phyloP scores from a whole-genome alignment of 2,329 filamentous ascomycete genomes.

The Aspergillus arachidicola region DNA sequence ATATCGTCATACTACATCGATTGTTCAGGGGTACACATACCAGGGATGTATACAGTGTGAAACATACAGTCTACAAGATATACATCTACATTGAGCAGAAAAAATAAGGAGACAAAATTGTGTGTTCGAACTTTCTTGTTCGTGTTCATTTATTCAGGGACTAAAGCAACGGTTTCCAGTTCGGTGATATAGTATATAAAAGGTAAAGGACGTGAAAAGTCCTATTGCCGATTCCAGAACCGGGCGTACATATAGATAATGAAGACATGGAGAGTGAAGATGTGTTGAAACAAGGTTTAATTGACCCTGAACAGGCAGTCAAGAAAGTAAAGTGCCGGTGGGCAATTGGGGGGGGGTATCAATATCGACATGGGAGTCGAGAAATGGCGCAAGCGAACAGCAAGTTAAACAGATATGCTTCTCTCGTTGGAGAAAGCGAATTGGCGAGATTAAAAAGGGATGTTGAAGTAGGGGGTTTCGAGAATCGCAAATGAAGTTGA shows the following conservation, averaged over 20 bases:
- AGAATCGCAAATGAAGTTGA: no score
- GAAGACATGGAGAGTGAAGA: not conserved
- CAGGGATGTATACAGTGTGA: not conserved
- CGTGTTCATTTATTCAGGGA: not conserved
- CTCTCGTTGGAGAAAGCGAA: not conserved
- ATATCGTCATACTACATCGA: not conserved
- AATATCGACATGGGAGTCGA: slow-evolving; percentile 4
- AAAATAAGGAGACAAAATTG: not conserved
- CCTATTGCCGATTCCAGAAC: slow-evolving; percentile 13
- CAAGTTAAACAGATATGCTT: not conserved
- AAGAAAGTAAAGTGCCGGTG: not conserved
- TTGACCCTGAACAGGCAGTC: not conserved
- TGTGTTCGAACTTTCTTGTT: not conserved
- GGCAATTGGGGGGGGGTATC: slow-evolving; percentile 5
- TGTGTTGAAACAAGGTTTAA: not conserved
- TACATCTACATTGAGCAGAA: not conserved
- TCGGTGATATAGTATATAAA: not conserved
- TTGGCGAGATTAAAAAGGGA: not conserved
- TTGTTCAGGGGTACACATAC: not conserved
- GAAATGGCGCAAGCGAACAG: not conserved
- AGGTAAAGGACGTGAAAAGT: not conserved
- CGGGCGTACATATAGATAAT: slow-evolving; percentile 4
- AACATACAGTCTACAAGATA: not conserved
- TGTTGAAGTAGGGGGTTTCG: not conserved
- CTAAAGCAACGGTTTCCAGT: not conserved